Percentiles rank a stretch among this genome's conserved stretches.
Evolutionary conservation across 768 basidiomycete genomes (phyloP).

Genomic region (Sarcodon sp.): DNA sequence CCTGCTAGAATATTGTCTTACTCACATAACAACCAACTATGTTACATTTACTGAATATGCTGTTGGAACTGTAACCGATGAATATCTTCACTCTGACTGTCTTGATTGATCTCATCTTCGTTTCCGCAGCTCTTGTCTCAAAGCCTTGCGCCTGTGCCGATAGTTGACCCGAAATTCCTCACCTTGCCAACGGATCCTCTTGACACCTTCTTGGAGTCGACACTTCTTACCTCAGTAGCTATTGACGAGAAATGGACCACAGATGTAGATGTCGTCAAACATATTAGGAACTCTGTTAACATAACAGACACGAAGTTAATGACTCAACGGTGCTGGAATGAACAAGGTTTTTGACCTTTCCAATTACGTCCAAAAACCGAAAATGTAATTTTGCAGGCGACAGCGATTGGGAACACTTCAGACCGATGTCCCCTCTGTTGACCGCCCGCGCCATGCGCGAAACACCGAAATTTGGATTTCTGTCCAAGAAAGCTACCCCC

Average conservation of each 20-base stretch:
- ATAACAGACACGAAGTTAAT: slow-evolving; percentile 2
- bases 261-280: slow-evolving; percentile 8
- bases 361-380: slow-evolving; percentile 12
- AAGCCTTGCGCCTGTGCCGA: slow-evolving; percentile 28
- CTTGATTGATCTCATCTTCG: neutral
- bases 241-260: slow-evolving; percentile 33
- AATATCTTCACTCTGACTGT: too few relatives aligned
- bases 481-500: neutral
- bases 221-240: slow-evolving; percentile 18
- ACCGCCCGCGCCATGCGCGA: slow-evolving; percentile 32
- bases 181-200: slow-evolving; percentile 44
- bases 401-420: slow-evolving; percentile 12
- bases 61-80: slow-evolving; percentile 28
- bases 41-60: slow-evolving; percentile 36
- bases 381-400: slow-evolving; percentile 11
- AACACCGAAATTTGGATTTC: slow-evolving; percentile 28
- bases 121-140: slow-evolving; percentile 26
- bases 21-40: slow-evolving; percentile 43
- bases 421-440: slow-evolving; percentile 30
- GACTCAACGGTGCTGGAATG: slow-evolving; percentile 25
- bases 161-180: slow-evolving; percentile 37
- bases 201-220: slow-evolving; percentile 20
- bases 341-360: slow-evolving; percentile 9
- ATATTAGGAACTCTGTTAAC: slow-evolving; percentile 9
- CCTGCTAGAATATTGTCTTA: slow-evolving; percentile 38